A percentile compares a stretch with the other conserved stretches of the same genome.
These are phyloP conservation scores for Penstemon barbatus DNA, from an alignment of 257 asterid genomes.

Conservation along the genomic window DNA sequence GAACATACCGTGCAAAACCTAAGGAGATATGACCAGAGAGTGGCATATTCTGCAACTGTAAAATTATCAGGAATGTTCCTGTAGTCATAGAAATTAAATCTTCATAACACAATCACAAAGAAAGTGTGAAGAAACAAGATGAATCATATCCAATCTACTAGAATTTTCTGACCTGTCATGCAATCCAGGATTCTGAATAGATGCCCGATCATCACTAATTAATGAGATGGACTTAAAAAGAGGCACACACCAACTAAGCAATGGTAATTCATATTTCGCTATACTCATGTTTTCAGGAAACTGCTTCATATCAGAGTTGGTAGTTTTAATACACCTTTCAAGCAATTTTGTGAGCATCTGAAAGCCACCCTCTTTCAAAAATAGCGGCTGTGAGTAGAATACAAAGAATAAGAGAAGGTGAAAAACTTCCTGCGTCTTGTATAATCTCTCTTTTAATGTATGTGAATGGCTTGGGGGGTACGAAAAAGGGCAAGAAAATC, in stretches of 20 bases:
- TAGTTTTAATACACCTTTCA: constrained; percentile 60
- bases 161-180: constrained; percentile 54
- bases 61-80: constrained; percentile 53
- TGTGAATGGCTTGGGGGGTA: not conserved
- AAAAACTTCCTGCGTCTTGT: no score
- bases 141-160: constrained; percentile 11
- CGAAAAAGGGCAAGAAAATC: constrained; percentile 8
- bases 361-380: constrained; percentile 67
- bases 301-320: constrained; percentile 51
- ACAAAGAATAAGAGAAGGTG: constrained; percentile 28
- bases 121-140: constrained; percentile 15
- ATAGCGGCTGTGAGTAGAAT: constrained; percentile 52
- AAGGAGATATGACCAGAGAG: constrained; percentile 55
- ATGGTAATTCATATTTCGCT: constrained; percentile 43
- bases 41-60: constrained; percentile 54
- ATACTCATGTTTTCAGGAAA: constrained; percentile 37
- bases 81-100: constrained; percentile 31
- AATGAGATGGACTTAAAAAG: constrained; percentile 63
- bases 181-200: constrained; percentile 43
- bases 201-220: constrained; percentile 49
- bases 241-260: constrained; percentile 69
- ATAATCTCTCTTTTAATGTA: not conserved
- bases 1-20: constrained; percentile 60
- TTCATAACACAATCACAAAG: constrained; percentile 14
- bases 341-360: constrained; percentile 67